These are phyloP conservation scores for Erythrobasidium hasegawianum DNA, from an alignment of 1,284 basidiomycete genomes.

Conservation along the genomic window DNA sequence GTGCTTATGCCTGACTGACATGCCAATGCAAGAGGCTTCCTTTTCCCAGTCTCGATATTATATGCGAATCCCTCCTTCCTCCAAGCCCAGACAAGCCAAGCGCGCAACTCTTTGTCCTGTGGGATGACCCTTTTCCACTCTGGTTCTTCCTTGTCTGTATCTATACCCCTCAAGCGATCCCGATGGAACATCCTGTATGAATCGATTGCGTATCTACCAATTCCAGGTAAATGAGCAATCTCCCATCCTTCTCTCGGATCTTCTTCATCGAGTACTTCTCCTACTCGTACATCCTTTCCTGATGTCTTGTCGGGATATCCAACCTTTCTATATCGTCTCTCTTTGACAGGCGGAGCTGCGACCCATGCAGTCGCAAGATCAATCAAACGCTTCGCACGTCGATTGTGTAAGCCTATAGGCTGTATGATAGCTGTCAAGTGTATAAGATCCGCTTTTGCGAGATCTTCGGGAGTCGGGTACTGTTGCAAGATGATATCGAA, in stretches of 20 bases:
- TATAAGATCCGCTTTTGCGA: not conserved
- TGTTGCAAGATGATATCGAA: conserved; percentile 11
- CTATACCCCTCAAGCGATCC: conserved; percentile 11
- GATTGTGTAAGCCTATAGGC: conserved; percentile 30
- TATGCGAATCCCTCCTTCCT: conserved; percentile 8
- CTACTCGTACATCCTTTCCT: conserved; percentile 5
- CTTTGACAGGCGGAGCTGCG: conserved; percentile 10
- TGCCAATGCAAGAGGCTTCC: not conserved
- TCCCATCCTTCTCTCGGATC: conserved; percentile 29
- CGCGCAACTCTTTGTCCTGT: conserved; percentile 15
- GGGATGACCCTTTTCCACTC: conserved; percentile 28
- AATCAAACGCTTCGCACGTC: conserved; percentile 19
- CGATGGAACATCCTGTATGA: conserved; percentile 31
- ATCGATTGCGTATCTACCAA: conserved; percentile 28
- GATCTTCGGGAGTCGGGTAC: conserved; percentile 16
- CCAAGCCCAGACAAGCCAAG: conserved; percentile 28
- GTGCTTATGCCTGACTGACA: too few species aligned
- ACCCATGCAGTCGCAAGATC: conserved; percentile 15
- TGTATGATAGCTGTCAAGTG: conserved; percentile 16
- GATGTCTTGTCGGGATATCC: conserved; percentile 19
- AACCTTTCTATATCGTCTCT: conserved; percentile 23
- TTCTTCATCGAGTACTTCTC: conserved; percentile 1
- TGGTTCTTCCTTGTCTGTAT: not conserved
- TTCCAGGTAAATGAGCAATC: conserved; percentile 25
- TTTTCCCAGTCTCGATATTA: conserved; percentile 6